phyloP scores from a whole-genome alignment of 1,284 basidiomycete species.

The Fomitiporia mediterranea region DNA sequence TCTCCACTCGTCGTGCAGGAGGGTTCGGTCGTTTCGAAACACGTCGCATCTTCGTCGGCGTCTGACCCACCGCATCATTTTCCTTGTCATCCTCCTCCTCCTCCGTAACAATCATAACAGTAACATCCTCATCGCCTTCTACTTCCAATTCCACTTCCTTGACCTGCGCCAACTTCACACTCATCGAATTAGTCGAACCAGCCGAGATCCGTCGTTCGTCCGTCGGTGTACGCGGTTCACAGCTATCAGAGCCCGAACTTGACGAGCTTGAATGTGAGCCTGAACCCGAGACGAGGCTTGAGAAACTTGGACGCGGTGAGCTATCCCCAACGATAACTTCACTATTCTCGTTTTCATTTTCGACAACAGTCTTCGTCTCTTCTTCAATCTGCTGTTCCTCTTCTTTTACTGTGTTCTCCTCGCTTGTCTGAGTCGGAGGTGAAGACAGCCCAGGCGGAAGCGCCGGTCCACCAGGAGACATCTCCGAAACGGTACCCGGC shows the following conservation, averaged over 20 bases:
- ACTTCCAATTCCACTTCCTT: background rate
- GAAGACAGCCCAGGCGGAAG: background rate
- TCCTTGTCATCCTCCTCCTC: background rate
- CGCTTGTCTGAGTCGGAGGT: background rate
- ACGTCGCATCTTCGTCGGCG: background rate
- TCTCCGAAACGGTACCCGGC: background rate
- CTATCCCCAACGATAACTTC: background rate
- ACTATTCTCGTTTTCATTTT: too few species aligned
- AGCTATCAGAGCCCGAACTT: background rate
- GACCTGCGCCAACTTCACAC: background rate
- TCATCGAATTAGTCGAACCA: background rate
- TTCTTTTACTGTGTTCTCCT: background rate
- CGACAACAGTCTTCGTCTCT: background rate
- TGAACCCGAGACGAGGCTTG: background rate
- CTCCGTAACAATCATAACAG: background rate
- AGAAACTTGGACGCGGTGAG: constrained; percentile 13
- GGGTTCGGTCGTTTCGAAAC: constrained; percentile 3
- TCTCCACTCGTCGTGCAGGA: background rate
- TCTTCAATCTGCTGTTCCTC: background rate
- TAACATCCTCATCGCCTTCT: background rate
- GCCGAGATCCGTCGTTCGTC: constrained; percentile 1
- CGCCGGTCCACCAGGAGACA: background rate
- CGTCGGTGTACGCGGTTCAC: constrained; percentile 9
- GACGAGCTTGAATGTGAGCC: background rate
- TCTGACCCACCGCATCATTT: background rate